A percentile compares a stretch with the other conserved stretches of the same genome.
Conservation (phyloP, 495 filamentous ascomycete genomes). For the Choiromyces venosus region DNA sequence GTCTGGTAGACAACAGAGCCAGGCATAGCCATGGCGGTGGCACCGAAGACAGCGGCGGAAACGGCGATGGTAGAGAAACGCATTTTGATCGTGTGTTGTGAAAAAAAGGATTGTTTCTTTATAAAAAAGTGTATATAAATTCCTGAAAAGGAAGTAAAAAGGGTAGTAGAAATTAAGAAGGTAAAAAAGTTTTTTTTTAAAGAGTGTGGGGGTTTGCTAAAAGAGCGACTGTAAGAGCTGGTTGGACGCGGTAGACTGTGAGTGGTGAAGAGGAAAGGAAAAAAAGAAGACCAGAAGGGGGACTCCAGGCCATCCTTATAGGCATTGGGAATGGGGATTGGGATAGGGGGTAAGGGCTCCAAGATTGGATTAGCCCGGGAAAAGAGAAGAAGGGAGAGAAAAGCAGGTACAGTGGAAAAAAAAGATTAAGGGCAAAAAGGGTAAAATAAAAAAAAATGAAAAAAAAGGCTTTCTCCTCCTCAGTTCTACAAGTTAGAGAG, state of each 20-base stretch:
- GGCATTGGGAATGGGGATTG: not conserved
- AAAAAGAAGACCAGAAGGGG: not conserved
- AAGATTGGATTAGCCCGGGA: not conserved
- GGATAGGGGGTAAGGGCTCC: not conserved
- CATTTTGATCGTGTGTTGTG: conserved; percentile 50
- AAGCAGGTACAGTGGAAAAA: not conserved
- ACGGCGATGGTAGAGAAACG: conserved; percentile 46
- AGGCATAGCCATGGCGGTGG: conserved; percentile 49
- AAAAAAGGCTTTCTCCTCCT: conserved; percentile 34
- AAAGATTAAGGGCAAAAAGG: too few relatives aligned
- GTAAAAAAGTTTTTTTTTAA: conserved; percentile 31
- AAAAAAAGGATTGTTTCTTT: conserved; percentile 39
- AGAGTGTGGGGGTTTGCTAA: conserved; percentile 19
- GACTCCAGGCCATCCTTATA: conserved; percentile 2
- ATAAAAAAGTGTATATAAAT: conserved; percentile 40
- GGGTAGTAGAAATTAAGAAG: conserved; percentile 43
- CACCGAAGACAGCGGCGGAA: conserved; percentile 50
- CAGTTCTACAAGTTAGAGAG: too few relatives aligned
- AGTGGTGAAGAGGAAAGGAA: conserved; percentile 46
- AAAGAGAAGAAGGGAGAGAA: too few relatives aligned
- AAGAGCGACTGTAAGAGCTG: conserved; percentile 5
- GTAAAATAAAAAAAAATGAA: not conserved
- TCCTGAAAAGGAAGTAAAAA: conserved; percentile 8
- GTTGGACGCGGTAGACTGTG: conserved; percentile 12
- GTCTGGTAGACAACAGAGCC: conserved; percentile 49